Percentiles rank a stretch among this genome's conserved stretches.
Evolutionary conservation across 352 stramenopile genomes (phyloP).

Genomic region (Pythium utonaiense): DNA sequence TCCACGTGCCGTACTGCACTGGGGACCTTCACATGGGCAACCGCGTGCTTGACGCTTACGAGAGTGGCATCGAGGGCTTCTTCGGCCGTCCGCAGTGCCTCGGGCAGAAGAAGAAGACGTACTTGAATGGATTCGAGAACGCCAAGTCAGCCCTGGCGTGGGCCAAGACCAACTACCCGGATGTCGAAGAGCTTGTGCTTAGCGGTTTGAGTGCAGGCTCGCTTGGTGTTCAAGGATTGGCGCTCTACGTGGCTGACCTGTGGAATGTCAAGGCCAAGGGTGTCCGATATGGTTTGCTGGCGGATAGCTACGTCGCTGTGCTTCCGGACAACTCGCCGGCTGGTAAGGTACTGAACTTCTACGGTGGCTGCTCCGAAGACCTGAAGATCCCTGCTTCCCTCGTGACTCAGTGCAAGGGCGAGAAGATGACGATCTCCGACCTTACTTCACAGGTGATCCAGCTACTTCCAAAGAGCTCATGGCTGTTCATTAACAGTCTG

Average conservation of each 20-base stretch:
- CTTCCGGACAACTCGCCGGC: slow-evolving; percentile 34
- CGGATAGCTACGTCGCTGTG: slow-evolving; percentile 58
- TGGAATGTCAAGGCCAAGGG: slow-evolving; percentile 44
- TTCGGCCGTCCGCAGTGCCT: slow-evolving; percentile 45
- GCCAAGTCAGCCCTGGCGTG: slow-evolving; percentile 14
- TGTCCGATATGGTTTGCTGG: slow-evolving; percentile 45
- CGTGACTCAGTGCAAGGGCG: slow-evolving; percentile 35
- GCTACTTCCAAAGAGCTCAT: slow-evolving; percentile 36
- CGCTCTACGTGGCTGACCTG: slow-evolving; percentile 36
- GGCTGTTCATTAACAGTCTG: slow-evolving; percentile 63
- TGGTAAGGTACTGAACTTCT: slow-evolving; percentile 51
- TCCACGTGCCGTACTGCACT: slow-evolving; percentile 71
- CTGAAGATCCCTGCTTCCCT: slow-evolving; percentile 34
- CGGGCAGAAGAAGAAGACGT: slow-evolving; percentile 35
- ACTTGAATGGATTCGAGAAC: slow-evolving; percentile 23
- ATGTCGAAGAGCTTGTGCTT: slow-evolving; percentile 17
- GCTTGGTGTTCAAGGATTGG: slow-evolving; percentile 45
- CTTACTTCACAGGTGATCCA: slow-evolving; percentile 42
- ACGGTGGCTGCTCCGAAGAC: slow-evolving; percentile 39
- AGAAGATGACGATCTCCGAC: slow-evolving; percentile 38
- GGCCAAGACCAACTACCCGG: slow-evolving; percentile 20
- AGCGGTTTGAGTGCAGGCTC: slow-evolving; percentile 31
- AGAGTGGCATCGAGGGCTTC: slow-evolving; percentile 17
- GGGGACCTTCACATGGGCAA: slow-evolving; percentile 59
- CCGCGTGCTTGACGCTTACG: slow-evolving; percentile 24